Conservation (phyloP, 768 basidiomycete species). For the Tulasnella sp. region DNA sequence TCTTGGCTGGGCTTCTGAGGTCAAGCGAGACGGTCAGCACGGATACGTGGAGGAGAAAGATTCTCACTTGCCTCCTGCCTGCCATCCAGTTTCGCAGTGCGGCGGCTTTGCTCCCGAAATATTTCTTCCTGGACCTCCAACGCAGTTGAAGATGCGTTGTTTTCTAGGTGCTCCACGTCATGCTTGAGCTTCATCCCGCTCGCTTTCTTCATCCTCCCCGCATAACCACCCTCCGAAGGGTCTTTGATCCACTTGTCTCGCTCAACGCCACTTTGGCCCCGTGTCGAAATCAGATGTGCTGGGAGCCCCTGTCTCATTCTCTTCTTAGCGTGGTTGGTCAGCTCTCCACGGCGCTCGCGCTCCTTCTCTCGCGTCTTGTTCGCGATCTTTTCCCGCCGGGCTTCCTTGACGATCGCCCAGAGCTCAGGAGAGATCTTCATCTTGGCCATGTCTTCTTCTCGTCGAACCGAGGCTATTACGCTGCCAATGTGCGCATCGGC, state of each 20-base stretch:
- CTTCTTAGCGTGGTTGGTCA: constrained; percentile 53
- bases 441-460: constrained; percentile 50
- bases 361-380: constrained; percentile 67
- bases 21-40: neutral
- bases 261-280: constrained; percentile 54
- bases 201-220: constrained; percentile 51
- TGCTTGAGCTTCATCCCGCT: constrained; percentile 30
- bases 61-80: neutral
- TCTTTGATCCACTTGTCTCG: constrained; percentile 57
- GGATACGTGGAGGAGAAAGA: neutral
- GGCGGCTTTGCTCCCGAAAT: constrained; percentile 8
- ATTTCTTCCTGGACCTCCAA: constrained; percentile 25
- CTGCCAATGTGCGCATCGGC: constrained; percentile 43
- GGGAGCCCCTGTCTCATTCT: constrained; percentile 64
- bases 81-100: neutral
- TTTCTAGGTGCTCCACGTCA: constrained; percentile 58
- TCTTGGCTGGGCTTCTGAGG: too few species aligned
- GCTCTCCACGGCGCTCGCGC: constrained; percentile 67
- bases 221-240: constrained; percentile 70
- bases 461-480: constrained; percentile 46
- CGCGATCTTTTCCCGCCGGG: constrained; percentile 60
- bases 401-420: constrained; percentile 54
- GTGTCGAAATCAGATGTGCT: constrained; percentile 57
- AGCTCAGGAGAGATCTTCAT: constrained; percentile 56
- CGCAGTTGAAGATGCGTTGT: constrained; percentile 43